Evolutionary conservation across 441 rosid species (phyloP).

Genomic region (Adansonia grandidieri): DNA sequence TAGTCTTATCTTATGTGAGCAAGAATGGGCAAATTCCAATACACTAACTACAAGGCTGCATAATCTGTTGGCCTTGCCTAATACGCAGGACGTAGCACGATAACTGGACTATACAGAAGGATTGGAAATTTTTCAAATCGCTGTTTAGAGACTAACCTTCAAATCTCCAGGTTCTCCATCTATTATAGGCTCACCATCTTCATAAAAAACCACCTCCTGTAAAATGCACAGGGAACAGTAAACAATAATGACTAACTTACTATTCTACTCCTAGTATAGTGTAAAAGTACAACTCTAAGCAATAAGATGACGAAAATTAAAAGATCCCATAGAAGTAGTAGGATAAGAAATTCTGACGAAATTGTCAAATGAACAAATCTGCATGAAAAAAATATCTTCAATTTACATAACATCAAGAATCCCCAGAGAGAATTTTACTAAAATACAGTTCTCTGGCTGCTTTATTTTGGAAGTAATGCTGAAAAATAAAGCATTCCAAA

Average conservation of each 20-base stretch:
- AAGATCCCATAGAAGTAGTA: neutral
- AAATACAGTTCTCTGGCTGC: neutral
- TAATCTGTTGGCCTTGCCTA: neutral
- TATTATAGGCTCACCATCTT: conserved; percentile 88
- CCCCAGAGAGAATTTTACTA: neutral
- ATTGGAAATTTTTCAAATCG: neutral
- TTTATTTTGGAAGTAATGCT: neutral
- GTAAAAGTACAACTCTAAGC: neutral
- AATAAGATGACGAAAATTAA: neutral
- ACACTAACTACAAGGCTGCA: neutral
- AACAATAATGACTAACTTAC: conserved; percentile 14
- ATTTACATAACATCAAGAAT: neutral
- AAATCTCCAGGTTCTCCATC: conserved; percentile 98
- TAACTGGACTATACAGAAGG: neutral
- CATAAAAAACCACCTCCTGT: conserved; percentile 91
- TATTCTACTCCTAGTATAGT: neutral
- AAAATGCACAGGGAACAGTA: conserved; percentile 15
- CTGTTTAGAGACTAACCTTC: conserved; percentile 55
- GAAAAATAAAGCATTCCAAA: neutral
- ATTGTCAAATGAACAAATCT: neutral
- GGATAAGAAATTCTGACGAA: neutral
- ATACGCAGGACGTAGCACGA: neutral
- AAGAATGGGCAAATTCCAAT: neutral
- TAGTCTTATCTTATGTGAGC: neutral
- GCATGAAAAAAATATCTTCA: neutral